Evolutionary conservation across 106 monocot genomes (phyloP), one percentile per base, ranked within the genome.

Genomic region (Dactylorhiza incarnata): DNA sequence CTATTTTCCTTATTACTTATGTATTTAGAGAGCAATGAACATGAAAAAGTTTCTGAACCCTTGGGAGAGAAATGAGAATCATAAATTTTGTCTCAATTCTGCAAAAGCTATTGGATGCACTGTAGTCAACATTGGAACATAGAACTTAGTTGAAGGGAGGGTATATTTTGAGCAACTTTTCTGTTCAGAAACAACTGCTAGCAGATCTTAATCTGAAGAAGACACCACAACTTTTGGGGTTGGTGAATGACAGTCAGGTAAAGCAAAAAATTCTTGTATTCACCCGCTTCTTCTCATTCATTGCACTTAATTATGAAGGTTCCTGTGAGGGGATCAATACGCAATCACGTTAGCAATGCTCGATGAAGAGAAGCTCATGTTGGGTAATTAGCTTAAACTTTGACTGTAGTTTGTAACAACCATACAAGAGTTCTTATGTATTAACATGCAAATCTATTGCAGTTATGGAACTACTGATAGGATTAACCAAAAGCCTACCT

Each of bases 141-240:
- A 93, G 48, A 93, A 97, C 53, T 80, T 97, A 76, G 78, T 94
- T 75, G 97, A 97, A 88, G 97, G 84, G 66, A 85, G 97, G 86
- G 97, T 97, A 86, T 78, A 83, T 83, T 3, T 44, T 16, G 17
- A 26, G 17, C 20, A 71, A 20, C 16, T 53, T 78, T 53, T 4
- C 8, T n/a, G 37, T 51, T 52, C 82, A 97, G 97, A 94, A 94
- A 84, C 97, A 97, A 97, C 78, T 97, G 48, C 71, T 97, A 80
- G 97, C 97, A 26, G 97, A 97, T 82, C 87, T 97, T 48, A 91
- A 94, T 70, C 83, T 97, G 49, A 97, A 89, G 84, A 97, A 97
- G 83, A 97, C 89, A 65, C 97, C 97, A 13, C 91, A 97, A 46
- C 78, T 97, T 75, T 78, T 94, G 61, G 97, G 94, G 76, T 80